phyloP scores from a whole-genome alignment of 345 rosid genomes.

The Salix koriyanagi region DNA sequence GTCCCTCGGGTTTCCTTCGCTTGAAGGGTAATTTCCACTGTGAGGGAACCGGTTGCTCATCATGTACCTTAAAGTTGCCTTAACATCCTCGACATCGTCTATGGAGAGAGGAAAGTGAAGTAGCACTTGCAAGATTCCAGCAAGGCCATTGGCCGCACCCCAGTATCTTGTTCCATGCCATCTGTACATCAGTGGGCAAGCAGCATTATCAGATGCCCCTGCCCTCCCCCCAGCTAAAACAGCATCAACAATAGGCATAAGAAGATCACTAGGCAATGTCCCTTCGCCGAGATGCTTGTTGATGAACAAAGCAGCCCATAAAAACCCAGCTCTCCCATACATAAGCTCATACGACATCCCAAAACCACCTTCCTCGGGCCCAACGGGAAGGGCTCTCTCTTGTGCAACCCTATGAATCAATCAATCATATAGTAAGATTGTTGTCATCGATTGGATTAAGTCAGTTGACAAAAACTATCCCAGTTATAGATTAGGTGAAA shows the following conservation, averaged over 20 bases:
- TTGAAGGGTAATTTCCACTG: slow-evolving; percentile 83
- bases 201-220: slow-evolving; percentile 62
- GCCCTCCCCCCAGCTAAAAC: slow-evolving; percentile 82
- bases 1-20: slow-evolving; percentile 88
- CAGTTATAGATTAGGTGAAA: background rate
- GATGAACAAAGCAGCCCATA: slow-evolving; percentile 78
- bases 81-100: slow-evolving; percentile 58
- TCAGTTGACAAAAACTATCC: background rate
- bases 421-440: background rate
- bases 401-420: slow-evolving; percentile 49
- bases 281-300: slow-evolving; percentile 65
- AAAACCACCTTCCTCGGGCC: slow-evolving; percentile 90
- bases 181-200: slow-evolving; percentile 85
- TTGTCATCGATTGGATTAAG: background rate
- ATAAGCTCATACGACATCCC: slow-evolving; percentile 96
- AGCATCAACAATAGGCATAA: slow-evolving; percentile 67
- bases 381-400: slow-evolving; percentile 81
- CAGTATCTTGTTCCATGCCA: slow-evolving; percentile 92
- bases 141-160: slow-evolving; percentile 93
- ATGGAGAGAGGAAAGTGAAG: slow-evolving; percentile 66
- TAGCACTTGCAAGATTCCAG: slow-evolving; percentile 77
- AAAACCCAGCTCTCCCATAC: slow-evolving; percentile 86
- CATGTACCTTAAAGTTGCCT: slow-evolving; percentile 79
- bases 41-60: slow-evolving; percentile 73
- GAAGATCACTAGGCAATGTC: slow-evolving; percentile 43